Conservation (phyloP, 192 early-diverging fungal genomes). For the Rhizophlyctis rosea region DNA sequence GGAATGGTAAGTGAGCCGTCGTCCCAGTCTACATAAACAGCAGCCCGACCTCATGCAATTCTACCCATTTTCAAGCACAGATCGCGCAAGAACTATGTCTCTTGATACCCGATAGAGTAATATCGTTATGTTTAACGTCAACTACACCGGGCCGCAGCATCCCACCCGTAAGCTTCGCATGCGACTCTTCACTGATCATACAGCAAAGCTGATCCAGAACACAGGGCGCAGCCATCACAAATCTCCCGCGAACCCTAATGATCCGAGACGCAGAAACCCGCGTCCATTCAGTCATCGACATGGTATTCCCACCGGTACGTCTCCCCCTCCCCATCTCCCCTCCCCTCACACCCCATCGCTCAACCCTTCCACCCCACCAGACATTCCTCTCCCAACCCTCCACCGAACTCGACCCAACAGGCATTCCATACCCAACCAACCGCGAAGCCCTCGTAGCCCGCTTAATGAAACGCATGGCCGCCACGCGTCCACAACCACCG, state of each 20-base stretch:
- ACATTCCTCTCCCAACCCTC: background rate
- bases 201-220: too few species aligned
- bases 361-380: background rate
- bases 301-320: background rate
- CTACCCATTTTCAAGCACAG: too few species aligned
- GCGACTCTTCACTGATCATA: too few species aligned
- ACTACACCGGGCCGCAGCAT: conserved; percentile 49
- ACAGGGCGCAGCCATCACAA: background rate
- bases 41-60: too few species aligned
- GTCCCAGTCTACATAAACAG: too few species aligned
- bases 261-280: background rate
- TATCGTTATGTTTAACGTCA: conserved; percentile 53
- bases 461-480: background rate
- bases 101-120: conserved; percentile 50
- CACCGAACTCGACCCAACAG: background rate
- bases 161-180: conserved; percentile 13
- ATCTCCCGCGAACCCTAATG: background rate
- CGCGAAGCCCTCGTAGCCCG: background rate
- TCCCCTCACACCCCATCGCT: background rate
- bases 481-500: background rate
- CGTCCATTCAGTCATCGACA: background rate
- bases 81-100: conserved; percentile 70
- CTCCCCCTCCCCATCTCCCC: background rate
- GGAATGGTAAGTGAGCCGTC: background rate
- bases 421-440: background rate